Evolutionary conservation across 495 filamentous ascomycete species (phyloP), one percentile per base, ranked within the genome.

Genomic region (Podospora pseudopauciseta): DNA sequence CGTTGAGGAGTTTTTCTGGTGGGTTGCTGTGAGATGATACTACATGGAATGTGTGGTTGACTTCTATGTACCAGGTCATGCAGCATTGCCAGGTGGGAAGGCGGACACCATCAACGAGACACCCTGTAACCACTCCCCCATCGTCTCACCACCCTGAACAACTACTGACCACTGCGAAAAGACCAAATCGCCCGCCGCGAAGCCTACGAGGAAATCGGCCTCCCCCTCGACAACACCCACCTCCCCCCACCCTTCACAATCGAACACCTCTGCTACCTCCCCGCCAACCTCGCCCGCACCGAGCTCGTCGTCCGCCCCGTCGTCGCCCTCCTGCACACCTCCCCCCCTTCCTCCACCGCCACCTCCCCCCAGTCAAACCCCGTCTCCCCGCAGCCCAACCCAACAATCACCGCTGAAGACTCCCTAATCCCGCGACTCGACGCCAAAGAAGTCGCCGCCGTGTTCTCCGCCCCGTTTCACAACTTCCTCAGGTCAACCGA

Each of bases 151-250:
- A 0, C 49, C 60, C 7, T 18, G 23, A 34, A 3, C 16, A 49
- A 44, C 27, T 20, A n/a, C 64, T 66, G 56, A 63, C 60, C 19
- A 49, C 7, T 11, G n/a, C 57, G 5, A 39, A 32, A 58, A 76
- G 88, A 90, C 76, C 83, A 91, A 75, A 95, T 92, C 60, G 92
- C 93, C 26, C 88, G 93, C 20, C 87, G 93, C 74, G 93, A 97
- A 84, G 93, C 93, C 15, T 88, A 83, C 74, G 93, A 97, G 74
- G 93, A 97, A 79, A 96, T 97, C 75, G 93, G 93, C 1, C 86
- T 97, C 0, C 90, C 93, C 7, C 82, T 86, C 63, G 85, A 87
- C 71, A 81, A 87, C 72, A 72, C 79, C 56, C 81, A 84, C 65
- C 80, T 95, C 15, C 91, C 90, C 0, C 70, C 77, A 0, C 90